Conservation (phyloP, 1,139 yeast genomes). For the Yamadazyma friedrichii region DNA sequence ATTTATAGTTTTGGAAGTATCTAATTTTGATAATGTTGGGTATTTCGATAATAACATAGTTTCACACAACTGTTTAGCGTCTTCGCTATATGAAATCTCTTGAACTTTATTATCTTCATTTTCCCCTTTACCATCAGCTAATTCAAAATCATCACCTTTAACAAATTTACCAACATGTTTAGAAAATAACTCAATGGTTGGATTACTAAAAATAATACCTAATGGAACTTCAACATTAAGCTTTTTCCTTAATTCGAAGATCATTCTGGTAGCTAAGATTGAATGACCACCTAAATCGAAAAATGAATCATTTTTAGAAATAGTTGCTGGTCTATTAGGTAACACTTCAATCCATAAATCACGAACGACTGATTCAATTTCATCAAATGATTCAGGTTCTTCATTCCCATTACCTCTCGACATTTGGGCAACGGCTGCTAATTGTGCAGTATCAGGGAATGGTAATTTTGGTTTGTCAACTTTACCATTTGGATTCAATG, state of each 20-base stretch:
- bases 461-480: slow-evolving; percentile 97
- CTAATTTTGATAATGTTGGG: slow-evolving; percentile 28
- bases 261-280: slow-evolving; percentile 94
- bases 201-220: slow-evolving; percentile 85
- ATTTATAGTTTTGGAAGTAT: slow-evolving; percentile 43
- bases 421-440: slow-evolving; percentile 61
- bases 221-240: slow-evolving; percentile 80
- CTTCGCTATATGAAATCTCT: slow-evolving; percentile 62
- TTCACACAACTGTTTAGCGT: slow-evolving; percentile 61
- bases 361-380: slow-evolving; percentile 64
- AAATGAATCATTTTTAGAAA: slow-evolving; percentile 81
- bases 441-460: slow-evolving; percentile 87
- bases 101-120: slow-evolving; percentile 10
- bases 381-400: slow-evolving; percentile 42
- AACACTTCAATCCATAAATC: slow-evolving; percentile 84
- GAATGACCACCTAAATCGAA: slow-evolving; percentile 98
- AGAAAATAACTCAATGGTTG: slow-evolving; percentile 81
- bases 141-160: slow-evolving; percentile 44
- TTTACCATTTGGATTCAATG: slow-evolving; percentile 97
- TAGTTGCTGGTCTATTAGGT: slow-evolving; percentile 79
- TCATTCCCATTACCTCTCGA: slow-evolving; percentile 31
- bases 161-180: slow-evolving; percentile 60
- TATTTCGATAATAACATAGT: slow-evolving; percentile 42
- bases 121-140: slow-evolving; percentile 33
- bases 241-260: slow-evolving; percentile 81